Conservation (phyloP, 768 basidiomycete genomes). For the Chalciporus piperatus region DNA sequence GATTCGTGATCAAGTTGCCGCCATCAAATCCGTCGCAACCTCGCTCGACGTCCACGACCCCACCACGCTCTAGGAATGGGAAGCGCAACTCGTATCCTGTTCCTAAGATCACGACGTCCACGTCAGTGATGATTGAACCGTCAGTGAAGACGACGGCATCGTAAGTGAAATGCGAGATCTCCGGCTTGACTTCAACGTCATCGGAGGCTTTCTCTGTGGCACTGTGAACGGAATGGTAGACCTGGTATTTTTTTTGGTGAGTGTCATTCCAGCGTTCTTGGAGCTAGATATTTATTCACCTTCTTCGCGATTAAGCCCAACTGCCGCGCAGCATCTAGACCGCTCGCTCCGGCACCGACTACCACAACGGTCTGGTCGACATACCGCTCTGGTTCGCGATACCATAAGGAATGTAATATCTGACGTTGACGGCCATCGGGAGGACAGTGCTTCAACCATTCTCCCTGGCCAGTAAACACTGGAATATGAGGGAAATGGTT, state of each 20-base stretch:
- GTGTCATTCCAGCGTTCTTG: neutral
- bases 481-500: slow-evolving; percentile 49
- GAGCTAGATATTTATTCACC: slow-evolving; percentile 25
- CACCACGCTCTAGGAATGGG: slow-evolving; percentile 43
- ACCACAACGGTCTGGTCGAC: slow-evolving; percentile 41
- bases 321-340: slow-evolving; percentile 45
- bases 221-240: slow-evolving; percentile 35
- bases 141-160: slow-evolving; percentile 44
- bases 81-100: slow-evolving; percentile 51
- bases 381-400: slow-evolving; percentile 45
- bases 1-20: slow-evolving; percentile 40
- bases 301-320: slow-evolving; percentile 35
- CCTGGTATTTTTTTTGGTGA: slow-evolving; percentile 11
- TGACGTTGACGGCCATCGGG: slow-evolving; percentile 27
- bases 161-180: slow-evolving; percentile 45
- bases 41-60: slow-evolving; percentile 13
- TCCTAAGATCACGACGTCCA: slow-evolving; percentile 46
- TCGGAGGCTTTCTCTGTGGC: slow-evolving; percentile 10
- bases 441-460: slow-evolving; percentile 39
- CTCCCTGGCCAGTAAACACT: slow-evolving; percentile 42
- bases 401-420: slow-evolving; percentile 50
- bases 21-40: neutral
- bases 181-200: slow-evolving; percentile 34
- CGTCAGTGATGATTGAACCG: slow-evolving; percentile 34
- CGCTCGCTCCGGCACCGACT: slow-evolving; percentile 44